Percentiles rank a stretch among this genome's conserved stretches.
phyloP scores from a whole-genome alignment of 2,329 filamentous ascomycete genomes.

The Hypoxylon sp. region DNA sequence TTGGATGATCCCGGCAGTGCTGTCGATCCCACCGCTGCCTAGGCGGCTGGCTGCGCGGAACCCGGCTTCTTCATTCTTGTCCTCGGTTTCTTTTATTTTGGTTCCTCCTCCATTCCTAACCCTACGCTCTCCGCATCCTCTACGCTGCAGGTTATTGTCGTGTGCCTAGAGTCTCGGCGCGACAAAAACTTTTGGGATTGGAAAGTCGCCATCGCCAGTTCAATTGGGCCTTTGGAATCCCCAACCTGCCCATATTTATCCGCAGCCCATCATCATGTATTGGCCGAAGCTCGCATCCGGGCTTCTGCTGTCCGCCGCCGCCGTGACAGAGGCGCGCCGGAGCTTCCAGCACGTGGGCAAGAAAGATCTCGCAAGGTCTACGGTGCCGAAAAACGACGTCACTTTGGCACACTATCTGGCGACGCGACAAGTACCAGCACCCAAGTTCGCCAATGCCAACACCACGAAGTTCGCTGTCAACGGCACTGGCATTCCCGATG shows the following conservation, averaged over 20 bases:
- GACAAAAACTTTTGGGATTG: constrained; percentile 12
- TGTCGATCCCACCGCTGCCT: constrained; percentile 16
- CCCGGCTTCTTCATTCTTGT: constrained; percentile 2
- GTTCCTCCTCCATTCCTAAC: constrained; percentile 10
- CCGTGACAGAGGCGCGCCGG: constrained; percentile 44
- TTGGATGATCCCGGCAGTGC: constrained; percentile 8
- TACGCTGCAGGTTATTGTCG: constrained; percentile 18
- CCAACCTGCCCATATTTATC: constrained; percentile 8
- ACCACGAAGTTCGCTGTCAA: constrained; percentile 69
- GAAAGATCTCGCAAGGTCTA: constrained; percentile 41
- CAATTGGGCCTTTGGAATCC: constrained; percentile 14
- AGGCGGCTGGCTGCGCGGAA: constrained; percentile 2
- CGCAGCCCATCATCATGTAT: constrained; percentile 44
- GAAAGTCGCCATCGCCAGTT: constrained; percentile 2
- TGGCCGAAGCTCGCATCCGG: constrained; percentile 43
- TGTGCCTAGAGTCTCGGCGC: constrained; percentile 33
- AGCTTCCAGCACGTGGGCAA: constrained; percentile 55
- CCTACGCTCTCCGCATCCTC: constrained; percentile 4
- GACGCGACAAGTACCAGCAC: constrained; percentile 45
- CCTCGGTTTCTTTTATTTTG: constrained; percentile 30
- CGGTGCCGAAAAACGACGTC: constrained; percentile 16
- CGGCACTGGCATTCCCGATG: constrained; percentile 72
- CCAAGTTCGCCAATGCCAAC: constrained; percentile 51
- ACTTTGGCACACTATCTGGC: constrained; percentile 47
- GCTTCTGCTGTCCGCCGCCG: constrained; percentile 47